These are phyloP conservation scores for Gryganskiella cystojenkinii DNA, from an alignment of 192 early-diverging fungal species.

Conservation along the genomic window DNA sequence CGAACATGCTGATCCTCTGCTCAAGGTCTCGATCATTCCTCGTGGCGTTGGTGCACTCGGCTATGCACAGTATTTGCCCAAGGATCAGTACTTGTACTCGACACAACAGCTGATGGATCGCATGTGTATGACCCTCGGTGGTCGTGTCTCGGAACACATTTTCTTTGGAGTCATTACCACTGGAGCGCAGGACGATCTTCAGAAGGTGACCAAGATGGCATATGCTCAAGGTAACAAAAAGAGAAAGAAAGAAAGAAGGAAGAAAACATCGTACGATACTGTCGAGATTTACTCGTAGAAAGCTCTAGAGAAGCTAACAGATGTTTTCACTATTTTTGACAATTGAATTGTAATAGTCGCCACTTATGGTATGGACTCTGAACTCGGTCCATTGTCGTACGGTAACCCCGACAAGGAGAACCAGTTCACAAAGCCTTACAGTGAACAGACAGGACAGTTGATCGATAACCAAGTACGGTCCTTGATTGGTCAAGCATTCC, in stretches of 20 bases:
- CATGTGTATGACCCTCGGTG: slow-evolving; percentile 92
- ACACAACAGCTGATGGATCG: slow-evolving; percentile 91
- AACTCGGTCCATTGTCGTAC: slow-evolving; percentile 90
- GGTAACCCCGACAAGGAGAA: slow-evolving; percentile 70
- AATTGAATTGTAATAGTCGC: slow-evolving; percentile 60
- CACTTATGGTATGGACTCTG: slow-evolving; percentile 93
- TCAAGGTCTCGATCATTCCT: slow-evolving; percentile 99
- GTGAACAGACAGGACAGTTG: slow-evolving; percentile 91
- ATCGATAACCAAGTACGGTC: slow-evolving; percentile 96
- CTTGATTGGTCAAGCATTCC: slow-evolving; percentile 84
- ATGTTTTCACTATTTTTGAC: background rate
- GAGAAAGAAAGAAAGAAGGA: too few relatives aligned
- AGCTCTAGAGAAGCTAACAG: background rate
- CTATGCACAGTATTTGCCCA: slow-evolving; percentile 99
- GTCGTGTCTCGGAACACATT: slow-evolving; percentile 89
- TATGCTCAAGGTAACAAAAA: slow-evolving; percentile 81
- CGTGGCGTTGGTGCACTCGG: slow-evolving; percentile 95
- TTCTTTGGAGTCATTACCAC: slow-evolving; percentile 97
- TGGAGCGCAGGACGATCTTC: slow-evolving; percentile 95
- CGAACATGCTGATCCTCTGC: slow-evolving; percentile 93
- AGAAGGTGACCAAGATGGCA: slow-evolving; percentile 97
- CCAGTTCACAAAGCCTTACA: slow-evolving; percentile 95
- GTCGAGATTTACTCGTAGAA: too few relatives aligned
- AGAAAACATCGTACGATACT: background rate
- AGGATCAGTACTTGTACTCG: slow-evolving; percentile 97